Evolutionary conservation across 2,329 filamentous ascomycete species (phyloP).

Genomic region (Corniculantispora saksenae): DNA sequence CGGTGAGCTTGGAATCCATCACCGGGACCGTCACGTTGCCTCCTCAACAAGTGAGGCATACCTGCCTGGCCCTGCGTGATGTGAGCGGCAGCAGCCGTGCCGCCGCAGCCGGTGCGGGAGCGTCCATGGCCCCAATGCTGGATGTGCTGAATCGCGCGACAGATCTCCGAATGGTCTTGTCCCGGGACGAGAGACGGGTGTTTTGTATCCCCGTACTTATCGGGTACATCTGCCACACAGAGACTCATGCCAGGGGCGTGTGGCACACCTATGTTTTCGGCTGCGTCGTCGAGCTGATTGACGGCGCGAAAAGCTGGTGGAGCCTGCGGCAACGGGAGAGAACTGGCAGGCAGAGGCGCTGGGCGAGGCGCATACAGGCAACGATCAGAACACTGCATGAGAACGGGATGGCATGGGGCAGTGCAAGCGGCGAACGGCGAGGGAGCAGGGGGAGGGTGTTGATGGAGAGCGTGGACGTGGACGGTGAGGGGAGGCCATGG

Average conservation of each 20-base stretch:
- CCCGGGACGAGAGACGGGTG: neutral
- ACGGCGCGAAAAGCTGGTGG: neutral
- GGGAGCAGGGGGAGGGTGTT: neutral
- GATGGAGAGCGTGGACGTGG: slow-evolving; percentile 1
- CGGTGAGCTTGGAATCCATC: neutral
- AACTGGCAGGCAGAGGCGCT: neutral
- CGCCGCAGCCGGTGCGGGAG: neutral
- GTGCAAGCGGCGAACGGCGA: neutral
- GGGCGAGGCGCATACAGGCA: neutral
- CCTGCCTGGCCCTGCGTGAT: neutral
- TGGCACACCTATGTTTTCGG: neutral
- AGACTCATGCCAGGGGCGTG: neutral
- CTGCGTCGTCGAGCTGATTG: neutral
- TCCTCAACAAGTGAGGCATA: neutral
- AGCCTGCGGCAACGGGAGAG: neutral
- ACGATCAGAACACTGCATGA: neutral
- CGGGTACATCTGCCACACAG: neutral
- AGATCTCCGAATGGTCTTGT: neutral
- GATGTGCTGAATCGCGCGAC: neutral
- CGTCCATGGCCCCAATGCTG: neutral
- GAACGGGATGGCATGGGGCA: neutral
- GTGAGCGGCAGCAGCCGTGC: neutral
- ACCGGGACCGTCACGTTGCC: neutral
- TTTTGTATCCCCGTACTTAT: neutral
- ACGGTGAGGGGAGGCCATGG: neutral